Conservation (phyloP, 2,329 filamentous ascomycete species). For the Colletotrichum plurivorum region DNA sequence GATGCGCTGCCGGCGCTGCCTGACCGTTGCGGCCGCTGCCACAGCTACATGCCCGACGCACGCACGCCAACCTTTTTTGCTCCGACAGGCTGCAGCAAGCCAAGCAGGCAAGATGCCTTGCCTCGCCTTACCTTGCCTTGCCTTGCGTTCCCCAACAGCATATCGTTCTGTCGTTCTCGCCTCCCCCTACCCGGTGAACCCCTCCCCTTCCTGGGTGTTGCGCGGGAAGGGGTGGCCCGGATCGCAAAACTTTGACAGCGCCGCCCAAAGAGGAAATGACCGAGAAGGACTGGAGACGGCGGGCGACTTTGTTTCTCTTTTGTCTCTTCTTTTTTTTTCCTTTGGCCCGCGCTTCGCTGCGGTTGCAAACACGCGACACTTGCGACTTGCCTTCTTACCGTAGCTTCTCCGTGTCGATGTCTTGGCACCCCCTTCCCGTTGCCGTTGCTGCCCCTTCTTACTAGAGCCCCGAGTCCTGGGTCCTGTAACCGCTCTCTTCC, state of each 20-base stretch:
- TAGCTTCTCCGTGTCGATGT: slow-evolving; percentile 5
- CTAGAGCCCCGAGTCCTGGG: background rate
- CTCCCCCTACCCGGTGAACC: too few relatives aligned
- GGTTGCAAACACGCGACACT: background rate
- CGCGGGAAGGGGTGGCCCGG: slow-evolving; percentile 20
- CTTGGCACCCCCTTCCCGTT: slow-evolving; percentile 23
- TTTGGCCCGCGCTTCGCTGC: background rate
- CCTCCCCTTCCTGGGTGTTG: too few relatives aligned
- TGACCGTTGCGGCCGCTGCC: slow-evolving; percentile 25
- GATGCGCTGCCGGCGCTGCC: slow-evolving; percentile 11
- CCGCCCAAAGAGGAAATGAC: slow-evolving; percentile 22
- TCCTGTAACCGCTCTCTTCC: too few relatives aligned
- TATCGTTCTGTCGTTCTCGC: too few relatives aligned
- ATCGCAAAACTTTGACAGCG: slow-evolving; percentile 22
- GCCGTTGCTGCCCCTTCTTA: slow-evolving; percentile 11
- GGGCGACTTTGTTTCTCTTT: slow-evolving; percentile 22
- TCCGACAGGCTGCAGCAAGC: background rate
- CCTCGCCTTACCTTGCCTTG: slow-evolving; percentile 15
- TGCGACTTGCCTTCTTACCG: slow-evolving; percentile 9
- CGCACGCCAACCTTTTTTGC: background rate
- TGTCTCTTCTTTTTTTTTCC: slow-evolving; percentile 19
- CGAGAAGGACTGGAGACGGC: slow-evolving; percentile 23
- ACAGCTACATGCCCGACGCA: slow-evolving; percentile 14
- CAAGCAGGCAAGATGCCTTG: background rate
- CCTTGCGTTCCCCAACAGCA: background rate